Base-by-base conservation (phyloP, 345 rosid species). In the Lenwebbia sp. region DNA sequence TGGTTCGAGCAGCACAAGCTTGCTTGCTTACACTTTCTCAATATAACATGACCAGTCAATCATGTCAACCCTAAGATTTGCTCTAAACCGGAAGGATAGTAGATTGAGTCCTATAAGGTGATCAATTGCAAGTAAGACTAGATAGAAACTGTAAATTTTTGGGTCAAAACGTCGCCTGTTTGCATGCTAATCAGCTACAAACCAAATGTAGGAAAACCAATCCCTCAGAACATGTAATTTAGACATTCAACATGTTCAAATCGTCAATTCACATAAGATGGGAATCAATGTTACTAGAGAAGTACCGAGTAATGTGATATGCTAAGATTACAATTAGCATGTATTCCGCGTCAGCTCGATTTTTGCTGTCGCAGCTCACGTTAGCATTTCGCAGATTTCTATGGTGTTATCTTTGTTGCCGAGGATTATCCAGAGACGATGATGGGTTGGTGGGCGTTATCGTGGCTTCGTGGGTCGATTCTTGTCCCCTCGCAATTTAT, bases 371-470 rank as follows among this genome's bases (percentile, higher is more conserved):
- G 17, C 5, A 14, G 28, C 28, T 62, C 30, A 62, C 14, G 19
- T 15, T 30, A 62, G 40, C 78, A 17, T 65, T 65, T 7, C 23
- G 52, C 52, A 4, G 52, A 19, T 70, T 70, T 33, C 75, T 62
- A 62, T 62, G 75, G 19, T 5, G 8, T 62, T 62, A 30, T 62
- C 2, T 28, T 60, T 60, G 23, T 82, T 0, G 13, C 84, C 25
- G 23, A 0, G 22, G 30, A 50, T 82, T 30, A 82, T 50, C 41
- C 11, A 13, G 14, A 7, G 74, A 28, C 0, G 74, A 62, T 33
- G 74, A 13, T 0, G 74, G 37, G 37, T 13, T 13, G 0, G 74
- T 7, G 21, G 74, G 5, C 74, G 0, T 28, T 15, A 13, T 6
- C 37, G 75, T 14, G 75, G 75, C 40, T 14, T 28, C 75, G 75